Conservation (phyloP, 73 alveolate species). For the Uronychia binucleata region DNA sequence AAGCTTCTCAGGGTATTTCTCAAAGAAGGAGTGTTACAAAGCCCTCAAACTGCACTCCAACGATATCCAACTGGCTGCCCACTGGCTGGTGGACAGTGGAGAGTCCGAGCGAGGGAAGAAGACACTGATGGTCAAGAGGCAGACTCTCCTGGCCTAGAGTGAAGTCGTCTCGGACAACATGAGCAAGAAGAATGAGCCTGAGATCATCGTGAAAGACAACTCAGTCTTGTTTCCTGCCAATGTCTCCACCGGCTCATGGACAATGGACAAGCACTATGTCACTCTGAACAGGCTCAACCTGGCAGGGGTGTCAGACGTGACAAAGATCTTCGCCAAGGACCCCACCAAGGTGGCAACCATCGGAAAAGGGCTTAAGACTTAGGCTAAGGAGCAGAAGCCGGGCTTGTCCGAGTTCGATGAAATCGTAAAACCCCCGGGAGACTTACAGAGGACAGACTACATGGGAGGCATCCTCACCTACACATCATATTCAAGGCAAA, state of each 20-base stretch:
- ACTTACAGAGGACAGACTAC: neutral
- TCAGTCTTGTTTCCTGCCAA: slow-evolving; percentile 71
- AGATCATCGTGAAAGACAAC: slow-evolving; percentile 69
- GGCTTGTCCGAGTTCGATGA: neutral
- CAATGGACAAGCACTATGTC: slow-evolving; percentile 66
- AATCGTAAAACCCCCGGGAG: neutral
- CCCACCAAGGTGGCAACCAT: slow-evolving; percentile 8
- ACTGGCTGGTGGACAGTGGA: slow-evolving; percentile 85
- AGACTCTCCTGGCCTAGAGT: slow-evolving; percentile 64
- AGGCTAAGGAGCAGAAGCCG: neutral
- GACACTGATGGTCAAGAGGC: slow-evolving; percentile 46
- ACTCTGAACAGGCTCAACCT: slow-evolving; percentile 55
- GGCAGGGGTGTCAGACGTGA: slow-evolving; percentile 34
- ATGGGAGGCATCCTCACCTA: no score
- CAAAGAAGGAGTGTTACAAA: slow-evolving; percentile 70
- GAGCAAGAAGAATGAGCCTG: slow-evolving; percentile 73
- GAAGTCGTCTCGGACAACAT: slow-evolving; percentile 56
- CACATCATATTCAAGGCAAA: no score
- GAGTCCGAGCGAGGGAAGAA: slow-evolving; percentile 79
- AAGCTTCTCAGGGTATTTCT: slow-evolving; percentile 72
- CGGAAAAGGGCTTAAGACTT: neutral
- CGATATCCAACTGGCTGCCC: slow-evolving; percentile 79
- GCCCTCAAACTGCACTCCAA: slow-evolving; percentile 68
- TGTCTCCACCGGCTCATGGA: slow-evolving; percentile 73
- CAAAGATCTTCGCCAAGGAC: slow-evolving; percentile 69